A percentile compares a stretch with the other conserved stretches of the same genome.
Conservation (phyloP, 2,329 filamentous ascomycete species). For the Neofusicoccum parvum region DNA sequence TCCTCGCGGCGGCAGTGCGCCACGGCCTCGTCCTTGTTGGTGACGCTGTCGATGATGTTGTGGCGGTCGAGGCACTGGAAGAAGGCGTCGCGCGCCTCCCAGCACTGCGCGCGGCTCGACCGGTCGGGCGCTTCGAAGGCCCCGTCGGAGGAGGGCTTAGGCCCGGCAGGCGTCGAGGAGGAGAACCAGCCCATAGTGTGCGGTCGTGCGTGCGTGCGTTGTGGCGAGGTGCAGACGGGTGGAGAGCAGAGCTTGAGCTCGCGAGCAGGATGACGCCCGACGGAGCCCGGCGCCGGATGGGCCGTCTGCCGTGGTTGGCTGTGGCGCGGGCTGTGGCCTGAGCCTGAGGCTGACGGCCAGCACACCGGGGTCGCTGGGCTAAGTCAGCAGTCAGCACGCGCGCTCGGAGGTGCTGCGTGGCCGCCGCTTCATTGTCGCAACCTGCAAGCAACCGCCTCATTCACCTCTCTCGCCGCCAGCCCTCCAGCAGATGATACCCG, state of each 20-base stretch:
- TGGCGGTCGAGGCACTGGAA: slow-evolving; percentile 84
- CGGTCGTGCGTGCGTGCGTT: slow-evolving; percentile 21
- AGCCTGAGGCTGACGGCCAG: background rate
- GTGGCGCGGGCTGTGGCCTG: background rate
- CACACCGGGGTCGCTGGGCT: background rate
- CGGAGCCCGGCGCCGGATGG: background rate
- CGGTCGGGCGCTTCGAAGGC: slow-evolving; percentile 80
- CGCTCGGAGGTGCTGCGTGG: slow-evolving; percentile 17
- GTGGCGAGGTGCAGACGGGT: background rate
- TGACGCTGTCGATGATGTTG: slow-evolving; percentile 75
- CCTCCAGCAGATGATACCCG: slow-evolving; percentile 13
- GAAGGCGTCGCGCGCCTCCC: slow-evolving; percentile 85
- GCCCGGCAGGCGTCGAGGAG: slow-evolving; percentile 39
- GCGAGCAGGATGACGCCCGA: background rate
- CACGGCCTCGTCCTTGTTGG: slow-evolving; percentile 55
- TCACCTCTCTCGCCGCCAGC: background rate
- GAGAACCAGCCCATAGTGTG: slow-evolving; percentile 57
- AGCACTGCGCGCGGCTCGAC: slow-evolving; percentile 79
- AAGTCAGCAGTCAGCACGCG: slow-evolving; percentile 3
- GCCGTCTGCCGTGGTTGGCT: background rate
- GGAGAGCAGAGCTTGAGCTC: background rate
- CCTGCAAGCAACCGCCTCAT: background rate
- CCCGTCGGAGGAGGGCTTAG: slow-evolving; percentile 51
- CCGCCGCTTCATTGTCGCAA: slow-evolving; percentile 14
- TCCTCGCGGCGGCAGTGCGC: slow-evolving; percentile 60